Evolutionary conservation across 2,329 filamentous ascomycete species (phyloP), one percentile per base, ranked within the genome.

Genomic region (Ophiostoma sp.): DNA sequence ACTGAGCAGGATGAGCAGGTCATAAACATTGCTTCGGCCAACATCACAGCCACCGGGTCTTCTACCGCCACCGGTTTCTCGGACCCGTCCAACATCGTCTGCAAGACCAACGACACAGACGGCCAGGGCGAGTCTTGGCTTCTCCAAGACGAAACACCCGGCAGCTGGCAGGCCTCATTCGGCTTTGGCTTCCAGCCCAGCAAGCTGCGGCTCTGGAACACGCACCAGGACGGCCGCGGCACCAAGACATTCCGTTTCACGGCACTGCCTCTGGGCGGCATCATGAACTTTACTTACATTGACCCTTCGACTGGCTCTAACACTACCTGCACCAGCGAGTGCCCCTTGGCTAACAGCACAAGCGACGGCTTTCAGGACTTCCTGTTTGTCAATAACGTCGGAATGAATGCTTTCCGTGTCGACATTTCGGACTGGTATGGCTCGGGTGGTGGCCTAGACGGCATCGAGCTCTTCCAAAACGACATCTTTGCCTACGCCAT

Each of bases 251-350:
- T 92, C 80, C 87, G 93, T 69, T 96, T 92, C 76, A 92, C 91
- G 36, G 91, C 93, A 18, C 81, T 94, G 69, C 93, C 94, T 5
- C 87, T 94, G 74, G 89, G 91, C 71, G 95, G 95, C 66, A 97
- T 99, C 76, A 91, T 99, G 88, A 97, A 98, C 78, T 84, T 99
- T 75, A 96, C 93, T 49, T 98, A 95, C 74, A 88, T 88, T 71
- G 92, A 98, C 75, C 89, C 90, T 38, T 81, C 76, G 52, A 90
- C 86, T 1, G 89, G 90, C 40, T 80, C 85, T 66, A 88, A 89
- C 68, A 79, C 81, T 42, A 88, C 85, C 69, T 99, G 95, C 79
- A 92, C 93, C 67, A 89, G 87, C 70, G 84, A 87, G 74, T 99
- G 95, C 74, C 91, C 93, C n/a, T 83, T 99, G 64, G 92, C 90